A percentile compares a stretch with the other conserved stretches of the same genome.
phyloP scores from a whole-genome alignment of 257 asterid species.

The Fraxinus excelsior region DNA sequence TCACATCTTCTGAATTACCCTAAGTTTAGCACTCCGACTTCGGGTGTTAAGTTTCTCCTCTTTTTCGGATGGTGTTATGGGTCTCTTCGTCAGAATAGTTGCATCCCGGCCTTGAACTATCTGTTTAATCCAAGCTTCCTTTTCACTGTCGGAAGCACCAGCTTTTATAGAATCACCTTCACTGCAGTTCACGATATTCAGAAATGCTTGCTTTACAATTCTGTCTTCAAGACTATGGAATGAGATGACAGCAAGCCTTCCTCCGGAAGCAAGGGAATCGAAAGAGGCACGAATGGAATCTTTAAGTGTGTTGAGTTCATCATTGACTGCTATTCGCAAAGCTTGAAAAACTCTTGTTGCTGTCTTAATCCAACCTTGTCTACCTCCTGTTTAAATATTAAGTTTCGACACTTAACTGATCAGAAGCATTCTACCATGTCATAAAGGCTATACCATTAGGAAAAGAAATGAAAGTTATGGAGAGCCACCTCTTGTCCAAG shows the following conservation, averaged over 20 bases:
- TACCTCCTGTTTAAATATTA: conserved; percentile 58
- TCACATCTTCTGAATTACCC: conserved; percentile 85
- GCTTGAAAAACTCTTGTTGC: conserved; percentile 96
- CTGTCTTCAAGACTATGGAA: conserved; percentile 98
- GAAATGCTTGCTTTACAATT: conserved; percentile 88
- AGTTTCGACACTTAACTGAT: background rate
- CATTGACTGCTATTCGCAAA: conserved; percentile 89
- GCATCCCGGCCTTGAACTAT: conserved; percentile 57
- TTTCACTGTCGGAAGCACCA: conserved; percentile 26
- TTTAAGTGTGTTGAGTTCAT: conserved; percentile 77
- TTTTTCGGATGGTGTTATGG: conserved; percentile 79
- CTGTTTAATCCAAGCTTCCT: conserved; percentile 80
- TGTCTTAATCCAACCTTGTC: conserved; percentile 99
- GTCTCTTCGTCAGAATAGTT: conserved; percentile 80
- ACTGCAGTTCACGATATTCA: conserved; percentile 48
- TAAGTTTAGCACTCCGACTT: conserved; percentile 89
- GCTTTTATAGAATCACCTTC: conserved; percentile 30
- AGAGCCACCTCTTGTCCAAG: conserved; percentile 62
- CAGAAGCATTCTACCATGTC: background rate
- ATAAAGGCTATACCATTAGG: conserved; percentile 10
- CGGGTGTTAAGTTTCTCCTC: conserved; percentile 84
- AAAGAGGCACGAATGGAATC: conserved; percentile 66
- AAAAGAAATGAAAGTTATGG: background rate
- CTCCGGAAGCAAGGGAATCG: conserved; percentile 72
- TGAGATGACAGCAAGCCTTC: conserved; percentile 88